These are phyloP conservation scores for Tylopilus rubrobrunneus DNA, from an alignment of 768 basidiomycete genomes.

Conservation along the genomic window DNA sequence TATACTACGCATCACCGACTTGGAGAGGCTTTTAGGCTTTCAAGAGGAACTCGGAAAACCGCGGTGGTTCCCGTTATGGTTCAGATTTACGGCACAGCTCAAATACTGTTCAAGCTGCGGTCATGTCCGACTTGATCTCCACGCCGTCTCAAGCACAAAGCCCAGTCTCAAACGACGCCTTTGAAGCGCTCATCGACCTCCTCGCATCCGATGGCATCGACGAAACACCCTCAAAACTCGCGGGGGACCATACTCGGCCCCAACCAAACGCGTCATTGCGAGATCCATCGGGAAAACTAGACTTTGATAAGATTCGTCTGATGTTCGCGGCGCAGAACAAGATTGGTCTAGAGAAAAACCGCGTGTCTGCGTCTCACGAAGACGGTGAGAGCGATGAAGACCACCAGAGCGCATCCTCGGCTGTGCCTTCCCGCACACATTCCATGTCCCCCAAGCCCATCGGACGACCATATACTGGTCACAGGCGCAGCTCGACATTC, in stretches of 20 bases:
- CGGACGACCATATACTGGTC: constrained; percentile 1
- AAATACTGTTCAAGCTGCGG: background rate
- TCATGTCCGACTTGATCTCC: constrained; percentile 24
- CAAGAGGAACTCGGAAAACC: too few species aligned
- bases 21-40: too few species aligned
- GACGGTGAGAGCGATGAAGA: constrained; percentile 22
- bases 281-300: constrained; percentile 29
- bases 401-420: constrained; percentile 3
- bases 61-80: too few species aligned
- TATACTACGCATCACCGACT: too few species aligned
- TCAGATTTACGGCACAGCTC: background rate
- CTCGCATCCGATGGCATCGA: constrained; percentile 28
- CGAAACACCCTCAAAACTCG: background rate
- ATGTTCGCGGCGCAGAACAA: constrained; percentile 23
- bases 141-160: constrained; percentile 22
- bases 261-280: constrained; percentile 14
- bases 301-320: constrained; percentile 29
- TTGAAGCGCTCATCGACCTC: constrained; percentile 29
- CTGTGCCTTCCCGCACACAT: constrained; percentile 6
- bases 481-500: constrained; percentile 24
- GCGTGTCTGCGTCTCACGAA: background rate
- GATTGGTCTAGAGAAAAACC: background rate
- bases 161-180: constrained; percentile 17
- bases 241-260: background rate
- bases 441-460: constrained; percentile 16